Evolutionary conservation across 768 basidiomycete genomes (phyloP).

Genomic region (Pulveroboletus sp.): DNA sequence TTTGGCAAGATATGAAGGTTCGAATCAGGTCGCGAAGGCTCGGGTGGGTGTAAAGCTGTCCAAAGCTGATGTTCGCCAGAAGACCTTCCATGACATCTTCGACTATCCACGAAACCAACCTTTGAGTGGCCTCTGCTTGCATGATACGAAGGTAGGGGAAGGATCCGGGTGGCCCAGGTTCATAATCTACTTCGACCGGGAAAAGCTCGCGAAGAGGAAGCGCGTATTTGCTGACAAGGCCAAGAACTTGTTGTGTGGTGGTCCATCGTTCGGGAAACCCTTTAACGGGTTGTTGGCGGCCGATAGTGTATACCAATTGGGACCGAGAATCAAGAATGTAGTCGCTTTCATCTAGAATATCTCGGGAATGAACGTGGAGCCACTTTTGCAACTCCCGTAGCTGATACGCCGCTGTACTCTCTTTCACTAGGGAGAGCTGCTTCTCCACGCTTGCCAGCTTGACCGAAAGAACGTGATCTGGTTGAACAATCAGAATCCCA

Average conservation of each 20-base stretch:
- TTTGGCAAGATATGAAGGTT: constrained; percentile 7
- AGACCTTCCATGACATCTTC: constrained; percentile 8
- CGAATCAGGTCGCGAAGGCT: neutral
- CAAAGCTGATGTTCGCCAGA: constrained; percentile 8
- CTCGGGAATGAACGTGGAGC: constrained; percentile 18
- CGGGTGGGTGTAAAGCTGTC: neutral
- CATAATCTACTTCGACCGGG: constrained; percentile 9
- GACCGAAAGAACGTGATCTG: constrained; percentile 51
- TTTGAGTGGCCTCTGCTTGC: constrained; percentile 2
- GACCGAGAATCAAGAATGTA: constrained; percentile 46
- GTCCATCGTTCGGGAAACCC: constrained; percentile 43
- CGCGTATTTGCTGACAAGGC: constrained; percentile 20
- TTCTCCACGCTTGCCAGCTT: constrained; percentile 35
- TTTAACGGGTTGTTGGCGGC: constrained; percentile 36
- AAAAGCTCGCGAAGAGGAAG: neutral
- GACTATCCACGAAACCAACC: constrained; percentile 8
- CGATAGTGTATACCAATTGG: constrained; percentile 48
- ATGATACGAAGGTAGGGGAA: constrained; percentile 15
- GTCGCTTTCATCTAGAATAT: constrained; percentile 24
- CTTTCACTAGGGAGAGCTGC: constrained; percentile 9
- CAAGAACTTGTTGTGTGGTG: constrained; percentile 37
- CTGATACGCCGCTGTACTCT: constrained; percentile 9
- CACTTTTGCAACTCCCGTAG: constrained; percentile 22
- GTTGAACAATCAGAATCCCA: constrained; percentile 46
- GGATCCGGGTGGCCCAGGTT: constrained; percentile 2